Evolutionary conservation across 768 basidiomycete species (phyloP).

Genomic region (Tylopilus sp.): DNA sequence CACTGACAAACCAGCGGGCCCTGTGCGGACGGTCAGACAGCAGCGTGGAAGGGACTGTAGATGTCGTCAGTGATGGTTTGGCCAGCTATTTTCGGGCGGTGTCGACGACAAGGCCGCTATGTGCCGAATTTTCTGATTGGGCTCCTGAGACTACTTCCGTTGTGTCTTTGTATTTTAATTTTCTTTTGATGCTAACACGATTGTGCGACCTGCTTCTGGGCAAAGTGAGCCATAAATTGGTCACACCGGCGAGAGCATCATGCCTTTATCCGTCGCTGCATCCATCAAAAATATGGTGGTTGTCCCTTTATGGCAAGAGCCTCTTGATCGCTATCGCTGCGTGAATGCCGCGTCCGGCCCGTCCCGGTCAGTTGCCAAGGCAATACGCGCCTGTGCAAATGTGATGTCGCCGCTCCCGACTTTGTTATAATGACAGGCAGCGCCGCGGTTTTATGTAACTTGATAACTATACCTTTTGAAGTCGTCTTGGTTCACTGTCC

Average conservation of each 20-base stretch:
- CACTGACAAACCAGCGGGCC: slow-evolving; percentile 6
- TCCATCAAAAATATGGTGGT: background rate
- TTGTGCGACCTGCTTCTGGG: background rate
- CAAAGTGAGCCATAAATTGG: background rate
- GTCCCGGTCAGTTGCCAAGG: no score
- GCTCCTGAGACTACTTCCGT: background rate
- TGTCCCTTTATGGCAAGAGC: background rate
- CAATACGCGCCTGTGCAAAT: no score
- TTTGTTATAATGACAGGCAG: no score
- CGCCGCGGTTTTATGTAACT: no score
- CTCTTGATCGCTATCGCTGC: no score
- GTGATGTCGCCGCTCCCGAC: background rate
- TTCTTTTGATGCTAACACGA: background rate
- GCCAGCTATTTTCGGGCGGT: background rate
- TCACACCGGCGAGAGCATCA: background rate
- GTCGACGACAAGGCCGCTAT: no score
- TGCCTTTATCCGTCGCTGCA: background rate
- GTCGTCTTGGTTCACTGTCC: background rate
- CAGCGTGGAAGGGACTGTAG: background rate
- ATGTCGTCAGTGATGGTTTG: background rate
- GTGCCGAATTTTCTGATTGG: background rate
- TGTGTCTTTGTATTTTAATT: background rate
- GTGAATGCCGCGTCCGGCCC: no score
- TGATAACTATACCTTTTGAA: background rate
- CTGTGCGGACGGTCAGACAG: background rate